These are phyloP conservation scores for Diaporthe velutina DNA, from an alignment of 2,329 filamentous ascomycete species.

Conservation along the genomic window DNA sequence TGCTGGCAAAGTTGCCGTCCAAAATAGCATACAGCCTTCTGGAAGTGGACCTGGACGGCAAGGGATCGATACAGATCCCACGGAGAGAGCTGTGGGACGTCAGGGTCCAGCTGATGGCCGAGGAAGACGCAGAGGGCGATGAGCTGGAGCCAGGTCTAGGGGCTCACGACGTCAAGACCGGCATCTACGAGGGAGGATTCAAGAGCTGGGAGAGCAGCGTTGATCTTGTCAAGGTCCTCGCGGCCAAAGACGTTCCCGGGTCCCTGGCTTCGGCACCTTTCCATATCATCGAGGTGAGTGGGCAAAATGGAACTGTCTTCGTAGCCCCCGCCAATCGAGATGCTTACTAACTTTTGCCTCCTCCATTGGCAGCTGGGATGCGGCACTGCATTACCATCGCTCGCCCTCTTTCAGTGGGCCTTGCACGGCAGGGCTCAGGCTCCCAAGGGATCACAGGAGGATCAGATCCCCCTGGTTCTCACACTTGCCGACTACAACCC, in stretches of 20 bases:
- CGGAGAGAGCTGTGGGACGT: constrained; percentile 87
- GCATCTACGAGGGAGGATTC: constrained; percentile 88
- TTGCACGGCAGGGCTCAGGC: constrained; percentile 39
- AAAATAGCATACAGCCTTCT: constrained; percentile 79
- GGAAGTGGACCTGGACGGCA: constrained; percentile 70
- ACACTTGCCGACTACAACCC: constrained; percentile 85
- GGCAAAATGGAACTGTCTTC: constrained; percentile 29
- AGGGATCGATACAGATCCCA: constrained; percentile 68
- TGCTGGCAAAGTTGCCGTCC: constrained; percentile 75
- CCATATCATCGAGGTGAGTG: constrained; percentile 67
- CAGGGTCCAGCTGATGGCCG: constrained; percentile 83
- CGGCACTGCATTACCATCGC: constrained; percentile 80
- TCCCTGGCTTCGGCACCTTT: constrained; percentile 51
- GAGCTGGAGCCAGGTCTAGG: constrained; percentile 67
- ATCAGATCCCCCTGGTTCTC: constrained; percentile 63
- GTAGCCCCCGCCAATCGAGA: constrained; percentile 33
- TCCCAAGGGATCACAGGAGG: constrained; percentile 25
- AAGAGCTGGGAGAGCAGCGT: constrained; percentile 92
- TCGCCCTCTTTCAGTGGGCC: constrained; percentile 77
- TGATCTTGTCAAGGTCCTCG: constrained; percentile 80
- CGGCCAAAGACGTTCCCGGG: constrained; percentile 54
- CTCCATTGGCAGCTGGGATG: constrained; percentile 74
- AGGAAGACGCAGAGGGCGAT: constrained; percentile 63
- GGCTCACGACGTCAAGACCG: constrained; percentile 81
- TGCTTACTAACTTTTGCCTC: constrained; percentile 40